These are phyloP conservation scores for Tetrahymena elliotti DNA, from an alignment of 73 alveolate genomes.

Conservation along the genomic window DNA sequence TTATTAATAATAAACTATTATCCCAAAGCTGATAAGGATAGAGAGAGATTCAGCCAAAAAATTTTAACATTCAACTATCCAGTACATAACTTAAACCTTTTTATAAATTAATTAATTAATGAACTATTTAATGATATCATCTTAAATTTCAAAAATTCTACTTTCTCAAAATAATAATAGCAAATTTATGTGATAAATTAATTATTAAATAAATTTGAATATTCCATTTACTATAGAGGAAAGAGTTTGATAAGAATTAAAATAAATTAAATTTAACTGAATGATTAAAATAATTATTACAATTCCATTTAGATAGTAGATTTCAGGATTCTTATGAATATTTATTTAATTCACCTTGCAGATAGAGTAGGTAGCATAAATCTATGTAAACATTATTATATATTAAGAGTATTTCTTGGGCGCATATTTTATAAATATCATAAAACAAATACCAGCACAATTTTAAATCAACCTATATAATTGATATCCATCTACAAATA, in stretches of 20 bases:
- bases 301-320: background rate
- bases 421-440: background rate
- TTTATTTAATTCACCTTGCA: background rate
- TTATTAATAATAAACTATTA: background rate
- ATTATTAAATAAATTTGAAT: no score
- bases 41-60: background rate
- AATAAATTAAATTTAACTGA: no score
- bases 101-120: background rate
- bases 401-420: background rate
- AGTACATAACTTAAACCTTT: background rate
- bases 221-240: no score
- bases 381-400: background rate
- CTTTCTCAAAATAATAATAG: no score
- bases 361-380: background rate
- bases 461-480: background rate
- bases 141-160: no score
- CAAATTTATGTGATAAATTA: no score
- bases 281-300: background rate
- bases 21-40: background rate
- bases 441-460: background rate
- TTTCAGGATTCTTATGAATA: background rate
- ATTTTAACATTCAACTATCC: background rate
- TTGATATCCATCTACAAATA: background rate
- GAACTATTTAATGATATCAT: background rate
- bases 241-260: no score